phyloP scores from a whole-genome alignment of 2,329 filamentous ascomycete species.

The Aspergillus clavatus region DNA sequence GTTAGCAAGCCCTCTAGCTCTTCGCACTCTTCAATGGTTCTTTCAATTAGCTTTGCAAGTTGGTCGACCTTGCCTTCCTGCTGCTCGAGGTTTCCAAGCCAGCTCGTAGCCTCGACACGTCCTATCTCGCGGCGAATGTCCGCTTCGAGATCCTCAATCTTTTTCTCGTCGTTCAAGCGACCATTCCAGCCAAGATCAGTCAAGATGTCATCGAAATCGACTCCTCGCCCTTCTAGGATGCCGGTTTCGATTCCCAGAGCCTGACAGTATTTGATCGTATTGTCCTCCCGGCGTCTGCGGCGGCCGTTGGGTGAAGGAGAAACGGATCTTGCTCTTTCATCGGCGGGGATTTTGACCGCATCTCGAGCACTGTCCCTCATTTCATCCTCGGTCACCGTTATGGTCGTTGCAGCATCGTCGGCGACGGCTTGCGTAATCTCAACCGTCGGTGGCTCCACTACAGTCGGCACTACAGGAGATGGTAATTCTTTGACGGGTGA shows the following conservation, averaged over 20 bases:
- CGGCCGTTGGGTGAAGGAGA: slow-evolving; percentile 46
- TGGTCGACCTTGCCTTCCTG: slow-evolving; percentile 86
- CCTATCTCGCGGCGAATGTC: slow-evolving; percentile 85
- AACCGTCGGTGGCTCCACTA: slow-evolving; percentile 31
- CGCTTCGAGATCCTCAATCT: slow-evolving; percentile 72
- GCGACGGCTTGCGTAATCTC: slow-evolving; percentile 35
- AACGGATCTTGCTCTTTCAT: slow-evolving; percentile 29
- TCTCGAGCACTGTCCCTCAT: slow-evolving; percentile 21
- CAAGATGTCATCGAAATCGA: slow-evolving; percentile 76
- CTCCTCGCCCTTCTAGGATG: slow-evolving; percentile 69
- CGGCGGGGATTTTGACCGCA: slow-evolving; percentile 14
- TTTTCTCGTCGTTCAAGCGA: slow-evolving; percentile 67
- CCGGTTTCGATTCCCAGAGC: slow-evolving; percentile 71
- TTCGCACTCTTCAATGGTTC: slow-evolving; percentile 90
- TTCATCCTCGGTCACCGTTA: slow-evolving; percentile 19
- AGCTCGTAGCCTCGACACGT: slow-evolving; percentile 85
- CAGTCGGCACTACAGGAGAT: slow-evolving; percentile 9
- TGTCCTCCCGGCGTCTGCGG: slow-evolving; percentile 62
- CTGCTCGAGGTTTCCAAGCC: slow-evolving; percentile 76
- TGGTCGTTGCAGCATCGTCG: slow-evolving; percentile 26
- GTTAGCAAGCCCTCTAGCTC: slow-evolving; percentile 92
- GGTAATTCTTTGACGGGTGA: slow-evolving; percentile 12
- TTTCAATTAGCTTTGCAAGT: slow-evolving; percentile 79
- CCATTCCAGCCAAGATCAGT: slow-evolving; percentile 88
- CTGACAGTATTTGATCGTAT: slow-evolving; percentile 73